These are phyloP conservation scores for Mycosphaerella arachidis DNA, from an alignment of 2,329 filamentous ascomycete genomes.

Conservation along the genomic window DNA sequence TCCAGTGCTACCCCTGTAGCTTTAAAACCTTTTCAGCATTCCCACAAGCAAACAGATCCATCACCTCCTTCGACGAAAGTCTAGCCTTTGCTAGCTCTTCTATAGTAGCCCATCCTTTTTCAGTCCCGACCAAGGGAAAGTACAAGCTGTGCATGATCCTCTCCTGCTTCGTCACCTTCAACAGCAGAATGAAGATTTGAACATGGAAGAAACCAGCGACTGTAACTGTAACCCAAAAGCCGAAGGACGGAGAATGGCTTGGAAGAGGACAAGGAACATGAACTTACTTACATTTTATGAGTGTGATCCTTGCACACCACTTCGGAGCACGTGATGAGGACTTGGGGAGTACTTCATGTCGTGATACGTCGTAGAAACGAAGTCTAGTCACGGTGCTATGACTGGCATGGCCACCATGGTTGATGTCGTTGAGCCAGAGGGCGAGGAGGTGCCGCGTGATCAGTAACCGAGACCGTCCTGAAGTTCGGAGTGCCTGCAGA, in stretches of 20 bases:
- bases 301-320: neutral
- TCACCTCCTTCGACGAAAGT: conserved; percentile 43
- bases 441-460: no score
- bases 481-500: no score
- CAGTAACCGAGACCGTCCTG: no score
- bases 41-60: conserved; percentile 44
- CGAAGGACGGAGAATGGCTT: neutral
- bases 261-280: neutral
- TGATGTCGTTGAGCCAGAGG: neutral
- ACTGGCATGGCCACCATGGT: neutral
- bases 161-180: conserved; percentile 35
- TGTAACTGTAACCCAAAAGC: conserved; percentile 55
- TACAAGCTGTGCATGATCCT: conserved; percentile 54
- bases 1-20: neutral
- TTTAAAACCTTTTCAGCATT: conserved; percentile 47
- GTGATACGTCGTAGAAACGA: neutral
- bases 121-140: conserved; percentile 50
- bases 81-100: conserved; percentile 46
- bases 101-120: conserved; percentile 46
- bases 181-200: conserved; percentile 17
- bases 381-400: neutral
- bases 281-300: neutral
- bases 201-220: conserved; percentile 47
- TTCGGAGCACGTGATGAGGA: neutral
- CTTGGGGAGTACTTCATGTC: neutral